Percentiles rank a stretch among this genome's conserved stretches.
Conservation (phyloP, 2,329 filamentous ascomycete species). For the Beauveria australis region DNA sequence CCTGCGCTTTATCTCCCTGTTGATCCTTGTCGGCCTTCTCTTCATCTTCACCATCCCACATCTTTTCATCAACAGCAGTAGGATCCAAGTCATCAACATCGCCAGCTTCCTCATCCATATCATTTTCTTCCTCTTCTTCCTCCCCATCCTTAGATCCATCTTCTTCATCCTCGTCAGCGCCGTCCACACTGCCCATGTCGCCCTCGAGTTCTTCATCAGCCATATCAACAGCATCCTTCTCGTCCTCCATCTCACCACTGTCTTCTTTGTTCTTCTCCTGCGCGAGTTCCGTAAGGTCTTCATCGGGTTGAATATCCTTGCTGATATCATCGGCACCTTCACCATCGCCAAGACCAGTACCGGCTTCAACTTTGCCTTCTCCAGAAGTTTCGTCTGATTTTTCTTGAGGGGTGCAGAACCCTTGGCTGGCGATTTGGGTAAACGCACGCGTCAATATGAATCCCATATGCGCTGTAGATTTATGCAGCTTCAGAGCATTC, state of each 20-base stretch:
- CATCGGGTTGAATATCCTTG: conserved; percentile 89
- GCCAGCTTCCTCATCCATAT: conserved; percentile 83
- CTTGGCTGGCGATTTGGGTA: conserved; percentile 68
- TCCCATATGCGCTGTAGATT: conserved; percentile 63
- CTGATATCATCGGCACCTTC: conserved; percentile 96
- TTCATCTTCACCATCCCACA: conserved; percentile 81
- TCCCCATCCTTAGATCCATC: conserved; percentile 54
- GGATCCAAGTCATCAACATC: conserved; percentile 87
- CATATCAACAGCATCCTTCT: conserved; percentile 86
- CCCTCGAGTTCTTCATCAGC: conserved; percentile 88
- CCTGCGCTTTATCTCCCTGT: conserved; percentile 63
- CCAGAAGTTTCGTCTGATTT: conserved; percentile 62
- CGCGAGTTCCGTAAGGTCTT: conserved; percentile 85
- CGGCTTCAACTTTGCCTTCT: conserved; percentile 76
- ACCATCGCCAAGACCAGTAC: conserved; percentile 89
- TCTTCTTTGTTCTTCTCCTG: conserved; percentile 69
- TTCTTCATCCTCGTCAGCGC: conserved; percentile 52
- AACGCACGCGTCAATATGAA: conserved; percentile 71
- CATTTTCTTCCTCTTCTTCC: conserved; percentile 58
- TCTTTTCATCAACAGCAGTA: conserved; percentile 90
- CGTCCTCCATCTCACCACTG: conserved; percentile 61
- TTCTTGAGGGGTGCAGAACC: conserved; percentile 86
- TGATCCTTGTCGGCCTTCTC: conserved; percentile 78
- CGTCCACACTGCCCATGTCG: conserved; percentile 60
- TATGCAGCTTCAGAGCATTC: conserved; percentile 57